Evolutionary conservation across 1,139 yeast species (phyloP).

Genomic region (Hemisphaericaspora xylofermentans): DNA sequence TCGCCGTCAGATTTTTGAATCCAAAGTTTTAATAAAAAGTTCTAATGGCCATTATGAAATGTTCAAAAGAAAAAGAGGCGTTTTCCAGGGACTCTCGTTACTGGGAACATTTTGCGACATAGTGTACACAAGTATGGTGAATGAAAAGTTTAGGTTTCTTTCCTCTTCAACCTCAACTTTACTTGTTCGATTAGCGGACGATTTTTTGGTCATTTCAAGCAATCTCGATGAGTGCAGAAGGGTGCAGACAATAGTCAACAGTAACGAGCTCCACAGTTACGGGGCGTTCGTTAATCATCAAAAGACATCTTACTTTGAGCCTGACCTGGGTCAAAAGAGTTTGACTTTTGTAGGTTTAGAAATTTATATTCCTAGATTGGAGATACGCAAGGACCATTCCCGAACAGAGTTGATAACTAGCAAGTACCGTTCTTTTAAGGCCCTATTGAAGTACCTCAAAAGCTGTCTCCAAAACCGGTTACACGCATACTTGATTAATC

Average conservation of each 20-base stretch:
- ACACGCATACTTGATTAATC: constrained; percentile 10
- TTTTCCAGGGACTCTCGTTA: constrained; percentile 84
- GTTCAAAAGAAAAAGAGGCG: constrained; percentile 56
- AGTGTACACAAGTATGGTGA: constrained; percentile 64
- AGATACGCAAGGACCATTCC: constrained; percentile 12
- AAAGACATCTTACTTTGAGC: constrained; percentile 43
- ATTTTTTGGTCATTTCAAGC: constrained; percentile 69
- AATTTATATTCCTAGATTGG: constrained; percentile 22
- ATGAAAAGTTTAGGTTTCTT: constrained; percentile 36
- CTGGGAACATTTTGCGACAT: constrained; percentile 78
- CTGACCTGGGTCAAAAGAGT: constrained; percentile 3
- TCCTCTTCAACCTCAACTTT: constrained; percentile 26
- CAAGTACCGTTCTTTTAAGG: constrained; percentile 12
- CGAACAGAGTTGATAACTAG: constrained; percentile 7
- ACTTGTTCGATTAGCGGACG: constrained; percentile 77
- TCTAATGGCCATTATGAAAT: constrained; percentile 9
- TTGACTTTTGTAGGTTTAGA: constrained; percentile 35
- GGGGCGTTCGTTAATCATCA: constrained; percentile 60
- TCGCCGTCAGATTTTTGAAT: constrained; percentile 25
- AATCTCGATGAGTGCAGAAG: constrained; percentile 18
- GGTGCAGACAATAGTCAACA: constrained; percentile 20
- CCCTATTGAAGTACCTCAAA: constrained; percentile 16
- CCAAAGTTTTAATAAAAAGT: constrained; percentile 17
- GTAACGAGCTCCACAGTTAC: constrained; percentile 42
- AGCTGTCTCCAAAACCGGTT: constrained; percentile 15